phyloP scores from a whole-genome alignment of 2,329 filamentous ascomycete species.

The Lecanicillium sp. region DNA sequence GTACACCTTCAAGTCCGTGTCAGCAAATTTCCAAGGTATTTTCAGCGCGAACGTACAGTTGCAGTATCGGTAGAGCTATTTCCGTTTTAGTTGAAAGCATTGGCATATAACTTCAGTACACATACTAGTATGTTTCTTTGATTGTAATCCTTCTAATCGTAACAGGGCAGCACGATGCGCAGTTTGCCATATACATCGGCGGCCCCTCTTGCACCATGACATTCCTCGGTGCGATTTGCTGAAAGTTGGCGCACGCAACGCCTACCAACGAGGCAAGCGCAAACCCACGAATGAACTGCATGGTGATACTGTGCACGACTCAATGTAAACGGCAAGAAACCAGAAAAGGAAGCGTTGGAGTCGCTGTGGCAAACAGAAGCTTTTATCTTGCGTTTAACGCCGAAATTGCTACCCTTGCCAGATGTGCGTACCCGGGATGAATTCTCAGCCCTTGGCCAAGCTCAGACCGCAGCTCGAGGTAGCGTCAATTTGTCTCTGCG shows the following conservation, averaged over 20 bases:
- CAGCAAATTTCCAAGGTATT: neutral
- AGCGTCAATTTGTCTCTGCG: too few relatives aligned
- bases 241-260: neutral
- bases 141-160: neutral
- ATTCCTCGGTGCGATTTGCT: neutral
- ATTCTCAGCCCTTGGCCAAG: neutral
- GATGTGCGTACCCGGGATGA: neutral
- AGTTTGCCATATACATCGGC: neutral
- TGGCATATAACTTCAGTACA: neutral
- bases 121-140: conserved; percentile 5
- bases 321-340: neutral
- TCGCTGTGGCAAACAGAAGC: too few relatives aligned
- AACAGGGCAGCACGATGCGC: neutral
- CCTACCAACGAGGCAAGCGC: neutral
- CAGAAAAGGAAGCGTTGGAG: too few relatives aligned
- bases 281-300: neutral
- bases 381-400: neutral
- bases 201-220: neutral
- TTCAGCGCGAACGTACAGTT: neutral
- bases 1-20: neutral
- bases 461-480: too few relatives aligned
- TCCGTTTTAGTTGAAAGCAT: neutral
- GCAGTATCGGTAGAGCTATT: neutral
- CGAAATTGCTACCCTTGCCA: neutral
- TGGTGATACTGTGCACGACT: neutral